Evolutionary conservation across 371 early-diverging fungal genomes (phyloP), one percentile per base, ranked within the genome.

Genomic region (Capillidium heterosporum): DNA sequence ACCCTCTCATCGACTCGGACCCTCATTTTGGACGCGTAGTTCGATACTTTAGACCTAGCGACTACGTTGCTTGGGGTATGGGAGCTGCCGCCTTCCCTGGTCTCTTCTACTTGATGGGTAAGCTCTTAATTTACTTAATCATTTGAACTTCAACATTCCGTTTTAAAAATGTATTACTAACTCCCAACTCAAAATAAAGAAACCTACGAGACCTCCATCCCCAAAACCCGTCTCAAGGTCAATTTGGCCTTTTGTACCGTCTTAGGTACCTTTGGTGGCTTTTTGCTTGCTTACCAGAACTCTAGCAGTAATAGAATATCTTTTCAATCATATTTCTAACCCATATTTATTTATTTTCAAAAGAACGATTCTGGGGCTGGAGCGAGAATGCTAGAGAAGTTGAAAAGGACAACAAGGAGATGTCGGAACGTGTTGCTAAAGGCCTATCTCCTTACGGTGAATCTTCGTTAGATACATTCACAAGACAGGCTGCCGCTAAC

Each of bases 351-450:
- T 19, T 52, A 19, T 40, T 55, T 24, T 54, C 51, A 44, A 69
- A 11, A 87, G 86, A 81, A 62, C 83, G 96, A 60, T 95, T 94
- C 80, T 89, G 86, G 86, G 96, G 96, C 24, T 85, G 86, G 80
- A 72, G 67, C 27, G 94, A 93, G 67, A 95, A 95, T 69, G 67
- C 72, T 40, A 71, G 77, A 48, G 96, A 95, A 68, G 79, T 77
- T 31, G 69, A 66, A 51, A 77, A 72, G 73, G 83, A 85, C 70
- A 66, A 72, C 41, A 64, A 61, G 39, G 87, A 89, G 70, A 75
- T 83, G 73, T 60, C 62, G 15, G 74, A 74, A 52, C 72, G 77
- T 29, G 62, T 75, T 57, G 75, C 73, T 47, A 71, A 78, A 63
- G 88, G 87, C 46, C 78, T 84, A 64, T 64, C 82, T 27, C 69